phyloP scores from a whole-genome alignment of 805 yeast species.

The Middelhovenomyces tepae region DNA sequence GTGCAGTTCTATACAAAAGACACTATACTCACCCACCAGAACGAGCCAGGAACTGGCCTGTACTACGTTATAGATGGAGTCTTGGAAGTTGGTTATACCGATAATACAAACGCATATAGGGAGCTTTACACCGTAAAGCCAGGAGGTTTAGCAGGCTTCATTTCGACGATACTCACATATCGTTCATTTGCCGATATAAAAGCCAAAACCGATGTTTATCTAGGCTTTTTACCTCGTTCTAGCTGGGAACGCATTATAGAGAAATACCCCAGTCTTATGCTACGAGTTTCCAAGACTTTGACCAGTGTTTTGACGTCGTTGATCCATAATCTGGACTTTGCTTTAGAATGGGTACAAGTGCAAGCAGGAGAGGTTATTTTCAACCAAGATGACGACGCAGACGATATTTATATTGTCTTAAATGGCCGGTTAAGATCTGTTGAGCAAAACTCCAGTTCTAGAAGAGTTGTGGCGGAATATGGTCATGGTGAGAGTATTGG shows the following conservation, averaged over 20 bases:
- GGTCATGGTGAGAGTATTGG: conserved; percentile 96
- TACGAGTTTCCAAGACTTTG: conserved; percentile 68
- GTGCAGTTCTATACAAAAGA: conserved; percentile 47
- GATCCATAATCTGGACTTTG: conserved; percentile 72
- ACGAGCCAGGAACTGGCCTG: conserved; percentile 62
- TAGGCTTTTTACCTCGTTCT: conserved; percentile 60
- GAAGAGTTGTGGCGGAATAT: conserved; percentile 55
- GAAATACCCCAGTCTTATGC: conserved; percentile 61
- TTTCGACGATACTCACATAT: conserved; percentile 72
- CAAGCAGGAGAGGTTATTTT: conserved; percentile 79
- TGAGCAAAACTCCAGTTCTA: conserved; percentile 12
- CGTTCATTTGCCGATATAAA: conserved; percentile 65
- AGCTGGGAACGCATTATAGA: conserved; percentile 62
- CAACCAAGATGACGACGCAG: conserved; percentile 77
- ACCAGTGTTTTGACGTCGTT: conserved; percentile 58
- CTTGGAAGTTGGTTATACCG: conserved; percentile 52
- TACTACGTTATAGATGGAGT: conserved; percentile 74
- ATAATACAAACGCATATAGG: conserved; percentile 16
- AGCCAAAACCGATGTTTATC: conserved; percentile 54
- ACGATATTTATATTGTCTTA: conserved; percentile 80
- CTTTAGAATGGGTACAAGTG: conserved; percentile 88
- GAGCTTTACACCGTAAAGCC: conserved; percentile 48
- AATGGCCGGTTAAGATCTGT: conserved; percentile 81
- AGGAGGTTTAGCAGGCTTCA: conserved; percentile 84
- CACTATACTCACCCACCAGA: conserved; percentile 50